Conservation (phyloP, 495 filamentous ascomycete genomes). For the Talaromyces wortmannii region DNA sequence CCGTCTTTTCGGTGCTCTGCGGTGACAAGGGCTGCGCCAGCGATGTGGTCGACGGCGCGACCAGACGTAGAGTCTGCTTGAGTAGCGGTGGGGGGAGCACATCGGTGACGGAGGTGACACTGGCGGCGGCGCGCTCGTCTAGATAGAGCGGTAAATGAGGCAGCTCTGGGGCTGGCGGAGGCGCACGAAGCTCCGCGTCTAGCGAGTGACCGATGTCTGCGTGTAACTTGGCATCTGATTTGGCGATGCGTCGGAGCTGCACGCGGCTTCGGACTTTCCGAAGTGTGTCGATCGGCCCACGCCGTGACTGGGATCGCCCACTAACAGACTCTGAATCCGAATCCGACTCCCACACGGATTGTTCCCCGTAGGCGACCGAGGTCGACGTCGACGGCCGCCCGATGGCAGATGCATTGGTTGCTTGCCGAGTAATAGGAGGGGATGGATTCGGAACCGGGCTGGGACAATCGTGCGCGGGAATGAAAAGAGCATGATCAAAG, state of each 20-base stretch:
- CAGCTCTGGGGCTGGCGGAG: background rate
- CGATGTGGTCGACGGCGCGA: constrained; percentile 33
- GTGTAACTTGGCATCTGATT: constrained; percentile 32
- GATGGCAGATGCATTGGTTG: constrained; percentile 28
- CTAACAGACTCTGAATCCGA: constrained; percentile 33
- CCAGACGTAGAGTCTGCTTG: constrained; percentile 29
- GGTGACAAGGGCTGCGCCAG: constrained; percentile 19
- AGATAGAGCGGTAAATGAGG: background rate
- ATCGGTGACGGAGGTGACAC: constrained; percentile 20
- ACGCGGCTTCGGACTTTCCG: constrained; percentile 42
- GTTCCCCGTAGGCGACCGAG: constrained; percentile 27
- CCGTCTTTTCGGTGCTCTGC: constrained; percentile 9
- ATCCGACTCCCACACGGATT: constrained; percentile 42
- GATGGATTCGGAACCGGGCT: constrained; percentile 33
- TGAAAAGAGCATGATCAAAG: constrained; percentile 40
- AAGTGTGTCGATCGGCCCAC: constrained; percentile 32
- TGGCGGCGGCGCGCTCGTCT: background rate
- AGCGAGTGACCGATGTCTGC: constrained; percentile 14
- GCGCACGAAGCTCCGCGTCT: background rate
- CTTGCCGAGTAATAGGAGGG: constrained; percentile 26
- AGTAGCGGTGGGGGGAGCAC: constrained; percentile 14
- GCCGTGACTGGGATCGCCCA: constrained; percentile 30
- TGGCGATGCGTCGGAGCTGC: constrained; percentile 33
- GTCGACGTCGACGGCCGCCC: constrained; percentile 35
- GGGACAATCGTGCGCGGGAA: constrained; percentile 33